phyloP scores from a whole-genome alignment of 208 protist genomes.

The Leishmania arabica region DNA sequence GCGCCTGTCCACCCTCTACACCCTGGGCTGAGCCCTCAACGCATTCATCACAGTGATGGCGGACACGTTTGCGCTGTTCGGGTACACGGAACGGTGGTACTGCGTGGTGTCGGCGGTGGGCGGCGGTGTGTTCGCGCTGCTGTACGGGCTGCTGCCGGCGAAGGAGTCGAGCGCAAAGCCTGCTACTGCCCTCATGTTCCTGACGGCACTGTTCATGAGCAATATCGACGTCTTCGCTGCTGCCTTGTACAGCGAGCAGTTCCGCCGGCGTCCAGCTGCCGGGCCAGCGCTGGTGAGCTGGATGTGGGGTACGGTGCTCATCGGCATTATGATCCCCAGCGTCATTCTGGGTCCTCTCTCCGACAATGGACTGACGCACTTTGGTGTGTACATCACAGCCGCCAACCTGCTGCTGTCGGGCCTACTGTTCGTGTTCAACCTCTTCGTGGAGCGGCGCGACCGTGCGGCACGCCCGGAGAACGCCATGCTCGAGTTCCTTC shows the following conservation, averaged over 20 bases:
- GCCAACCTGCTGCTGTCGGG: constrained; percentile 42
- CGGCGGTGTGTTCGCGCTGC: constrained; percentile 48
- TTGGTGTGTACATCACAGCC: constrained; percentile 53
- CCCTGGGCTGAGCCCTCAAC: constrained; percentile 70
- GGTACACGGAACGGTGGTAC: constrained; percentile 85
- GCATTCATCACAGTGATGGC: constrained; percentile 61
- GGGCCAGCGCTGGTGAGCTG: constrained; percentile 60
- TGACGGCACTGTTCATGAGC: constrained; percentile 51
- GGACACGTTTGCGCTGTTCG: constrained; percentile 64
- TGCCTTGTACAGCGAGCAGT: constrained; percentile 69
- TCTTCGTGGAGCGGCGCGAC: constrained; percentile 61
- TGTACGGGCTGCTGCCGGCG: constrained; percentile 50
- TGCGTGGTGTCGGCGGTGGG: constrained; percentile 49
- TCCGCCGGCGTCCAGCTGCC: constrained; percentile 40
- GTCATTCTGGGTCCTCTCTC: constrained; percentile 56
- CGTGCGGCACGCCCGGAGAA: constrained; percentile 42
- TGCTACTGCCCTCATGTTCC: constrained; percentile 50
- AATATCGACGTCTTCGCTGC: constrained; percentile 72
- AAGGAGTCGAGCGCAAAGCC: constrained; percentile 36
- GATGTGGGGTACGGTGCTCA: constrained; percentile 52
- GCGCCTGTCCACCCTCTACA: constrained; percentile 49
- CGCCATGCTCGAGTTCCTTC: constrained; percentile 23
- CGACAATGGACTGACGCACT: constrained; percentile 36
- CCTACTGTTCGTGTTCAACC: constrained; percentile 61
- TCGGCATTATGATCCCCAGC: constrained; percentile 47